A percentile compares a stretch with the other conserved stretches of the same genome.
These are phyloP conservation scores for Hyparrhenia diplandra DNA, from an alignment of 176 grass and related monocot species.

Conservation along the genomic window DNA sequence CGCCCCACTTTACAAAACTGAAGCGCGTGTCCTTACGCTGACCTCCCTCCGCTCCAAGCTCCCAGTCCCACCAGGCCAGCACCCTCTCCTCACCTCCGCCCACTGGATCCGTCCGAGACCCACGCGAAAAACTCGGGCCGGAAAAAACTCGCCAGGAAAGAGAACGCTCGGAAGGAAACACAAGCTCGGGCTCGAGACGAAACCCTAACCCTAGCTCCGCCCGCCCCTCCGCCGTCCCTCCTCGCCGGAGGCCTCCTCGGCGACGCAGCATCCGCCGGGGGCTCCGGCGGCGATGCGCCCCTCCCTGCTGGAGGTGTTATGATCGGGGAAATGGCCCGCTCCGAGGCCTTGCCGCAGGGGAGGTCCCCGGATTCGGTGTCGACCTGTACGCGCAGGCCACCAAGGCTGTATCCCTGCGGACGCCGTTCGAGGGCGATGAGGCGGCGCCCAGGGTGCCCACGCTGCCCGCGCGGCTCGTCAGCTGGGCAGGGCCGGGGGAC, in stretches of 20 bases:
- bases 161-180: slow-evolving; percentile 32
- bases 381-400: slow-evolving; percentile 64
- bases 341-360: slow-evolving; percentile 42
- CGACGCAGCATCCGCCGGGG: slow-evolving; percentile 3
- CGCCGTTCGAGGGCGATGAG: slow-evolving; percentile 82
- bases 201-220: slow-evolving; percentile 91
- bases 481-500: slow-evolving; percentile 49
- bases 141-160: slow-evolving; percentile 28
- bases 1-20: slow-evolving; percentile 23
- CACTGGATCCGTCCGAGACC: slow-evolving; percentile 84
- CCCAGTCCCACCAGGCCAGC: background rate
- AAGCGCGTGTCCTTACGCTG: slow-evolving; percentile 33
- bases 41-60: background rate
- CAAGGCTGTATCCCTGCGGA: slow-evolving; percentile 68
- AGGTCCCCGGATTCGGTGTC: slow-evolving; percentile 24
- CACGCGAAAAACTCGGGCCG: slow-evolving; percentile 57
- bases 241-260: slow-evolving; percentile 29
- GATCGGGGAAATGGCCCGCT: slow-evolving; percentile 44
- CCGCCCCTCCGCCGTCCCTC: background rate
- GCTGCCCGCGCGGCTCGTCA: slow-evolving; percentile 66
- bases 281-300: slow-evolving; percentile 39
- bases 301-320: slow-evolving; percentile 27
- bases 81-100: background rate
- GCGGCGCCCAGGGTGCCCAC: slow-evolving; percentile 51
- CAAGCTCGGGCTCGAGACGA: slow-evolving; percentile 35